Evolutionary conservation across 805 yeast genomes (phyloP), one percentile per base, ranked within the genome.

Genomic region (Saccharomycopsis vini): DNA sequence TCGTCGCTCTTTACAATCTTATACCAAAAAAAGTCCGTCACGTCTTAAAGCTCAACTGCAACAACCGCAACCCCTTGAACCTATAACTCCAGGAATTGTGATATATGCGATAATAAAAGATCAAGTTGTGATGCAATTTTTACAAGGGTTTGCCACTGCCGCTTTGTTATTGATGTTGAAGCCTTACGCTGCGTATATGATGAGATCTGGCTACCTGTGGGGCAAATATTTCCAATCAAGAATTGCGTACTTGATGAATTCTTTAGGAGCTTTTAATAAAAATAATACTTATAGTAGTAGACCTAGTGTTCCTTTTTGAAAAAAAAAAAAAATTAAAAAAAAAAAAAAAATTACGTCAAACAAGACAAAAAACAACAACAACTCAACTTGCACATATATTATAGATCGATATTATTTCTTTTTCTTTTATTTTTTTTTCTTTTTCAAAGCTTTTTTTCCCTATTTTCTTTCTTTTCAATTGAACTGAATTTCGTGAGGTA

Each of bases 401-500:
- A 26, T 12, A 26, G 7, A 12, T 7, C 29, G 29, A 26, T 26
- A 26, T 26, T 26, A 9, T 26, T 26, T 26, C 10, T 7, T 26
- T 7, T 26, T 26, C 10, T 26, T 9, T n/a, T n/a, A n/a, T n/a
- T n/a, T n/a, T n/a, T n/a, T n/a, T n/a, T n/a, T n/a, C n/a, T n/a
- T n/a, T n/a, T n/a, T n/a, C n/a, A n/a, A n/a, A n/a, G n/a, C n/a
- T n/a, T n/a, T n/a, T n/a, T n/a, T n/a, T n/a, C n/a, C n/a, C n/a
- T n/a, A n/a, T n/a, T n/a, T n/a, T n/a, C n/a, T n/a, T 9, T 12
- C 29, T 26, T 7, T 9, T 26, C 29, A 26, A 26, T 37, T 13
- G 18, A 45, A 46, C 13, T 35, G 10, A 32, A 48, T 38, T 42
- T 84, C 90, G 30, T 75, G 71, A 0, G 95, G 92, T 41, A 75